These are phyloP conservation scores for Grosmannia huntii DNA, from an alignment of 2,329 filamentous ascomycete genomes.

Conservation along the genomic window DNA sequence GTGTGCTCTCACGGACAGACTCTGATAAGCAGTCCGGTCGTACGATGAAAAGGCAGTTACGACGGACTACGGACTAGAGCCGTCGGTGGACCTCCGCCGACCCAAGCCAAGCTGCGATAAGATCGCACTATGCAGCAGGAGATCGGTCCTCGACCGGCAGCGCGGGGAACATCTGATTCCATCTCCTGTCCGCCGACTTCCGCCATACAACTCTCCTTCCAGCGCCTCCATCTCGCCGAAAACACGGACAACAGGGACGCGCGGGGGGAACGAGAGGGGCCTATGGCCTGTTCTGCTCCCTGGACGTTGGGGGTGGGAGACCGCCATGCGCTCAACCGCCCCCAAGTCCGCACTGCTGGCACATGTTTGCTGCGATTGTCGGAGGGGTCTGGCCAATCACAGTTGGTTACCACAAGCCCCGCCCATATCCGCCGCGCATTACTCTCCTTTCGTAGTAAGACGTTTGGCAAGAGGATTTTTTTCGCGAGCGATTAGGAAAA, in stretches of 20 bases:
- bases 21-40: too few species aligned
- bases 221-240: not conserved
- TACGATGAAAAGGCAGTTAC: too few species aligned
- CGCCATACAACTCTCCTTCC: not conserved
- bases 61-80: too few species aligned
- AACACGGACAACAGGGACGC: not conserved
- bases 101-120: too few species aligned
- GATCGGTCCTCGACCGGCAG: not conserved
- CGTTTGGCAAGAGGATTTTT: too few species aligned
- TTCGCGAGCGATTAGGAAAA: too few species aligned
- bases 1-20: too few species aligned
- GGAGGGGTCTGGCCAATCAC: not conserved
- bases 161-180: not conserved
- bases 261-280: not conserved
- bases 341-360: not conserved
- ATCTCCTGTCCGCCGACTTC: not conserved
- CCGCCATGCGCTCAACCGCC: not conserved
- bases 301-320: not conserved
- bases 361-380: not conserved
- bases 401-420: too few species aligned
- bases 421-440: too few species aligned
- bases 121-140: not conserved
- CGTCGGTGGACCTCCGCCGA: too few species aligned
- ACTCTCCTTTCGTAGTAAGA: too few species aligned
- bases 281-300: not conserved